These are phyloP conservation scores for Colletotrichum spaethianum DNA, from an alignment of 2,329 filamentous ascomycete genomes.

Conservation along the genomic window DNA sequence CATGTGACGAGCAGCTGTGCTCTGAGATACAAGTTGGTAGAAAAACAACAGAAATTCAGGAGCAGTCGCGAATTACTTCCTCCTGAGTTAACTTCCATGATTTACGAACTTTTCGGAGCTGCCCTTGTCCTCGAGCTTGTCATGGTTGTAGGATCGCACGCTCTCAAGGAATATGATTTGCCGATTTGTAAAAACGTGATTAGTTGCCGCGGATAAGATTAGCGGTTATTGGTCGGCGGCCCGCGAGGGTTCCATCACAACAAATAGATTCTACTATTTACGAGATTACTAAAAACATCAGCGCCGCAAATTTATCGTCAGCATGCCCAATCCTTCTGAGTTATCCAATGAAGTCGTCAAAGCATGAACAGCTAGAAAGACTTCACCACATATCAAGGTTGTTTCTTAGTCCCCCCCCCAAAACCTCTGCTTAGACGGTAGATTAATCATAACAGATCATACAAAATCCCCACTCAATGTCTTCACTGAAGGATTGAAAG, in stretches of 20 bases:
- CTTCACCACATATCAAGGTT: not conserved
- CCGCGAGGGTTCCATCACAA: no score
- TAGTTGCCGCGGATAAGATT: no score
- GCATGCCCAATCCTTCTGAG: not conserved
- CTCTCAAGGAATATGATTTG: no score
- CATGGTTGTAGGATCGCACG: conserved; percentile 80
- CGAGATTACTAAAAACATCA: not conserved
- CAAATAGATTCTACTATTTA: no score
- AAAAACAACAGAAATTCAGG: no score
- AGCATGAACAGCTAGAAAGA: not conserved
- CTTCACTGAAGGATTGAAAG: no score
- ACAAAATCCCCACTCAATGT: not conserved
- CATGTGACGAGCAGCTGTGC: not conserved
- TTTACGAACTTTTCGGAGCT: conserved; percentile 71
- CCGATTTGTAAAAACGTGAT: no score
- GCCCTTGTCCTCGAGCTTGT: conserved; percentile 75
- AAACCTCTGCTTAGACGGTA: no score
- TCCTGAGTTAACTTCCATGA: not conserved
- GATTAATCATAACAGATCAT: no score
- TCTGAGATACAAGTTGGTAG: not conserved
- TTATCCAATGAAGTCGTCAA: no score
- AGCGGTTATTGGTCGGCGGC: no score
- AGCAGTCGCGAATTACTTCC: not conserved
- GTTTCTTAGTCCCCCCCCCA: fast-evolving
- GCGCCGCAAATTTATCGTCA: not conserved